These are phyloP conservation scores for Aspergillus awamori DNA, from an alignment of 2,329 filamentous ascomycete species.

Conservation along the genomic window DNA sequence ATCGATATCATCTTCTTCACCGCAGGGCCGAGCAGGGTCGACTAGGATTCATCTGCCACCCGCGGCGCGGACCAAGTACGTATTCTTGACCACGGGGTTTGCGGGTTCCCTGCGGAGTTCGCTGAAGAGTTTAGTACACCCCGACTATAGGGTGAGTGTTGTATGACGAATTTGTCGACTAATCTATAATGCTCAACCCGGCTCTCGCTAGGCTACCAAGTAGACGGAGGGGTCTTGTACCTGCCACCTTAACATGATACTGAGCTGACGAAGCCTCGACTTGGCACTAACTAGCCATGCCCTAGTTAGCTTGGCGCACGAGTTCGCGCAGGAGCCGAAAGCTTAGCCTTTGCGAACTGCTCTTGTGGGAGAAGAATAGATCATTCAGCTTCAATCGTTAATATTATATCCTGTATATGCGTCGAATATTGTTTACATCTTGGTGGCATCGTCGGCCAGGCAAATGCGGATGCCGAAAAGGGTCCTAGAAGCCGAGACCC, in stretches of 20 bases:
- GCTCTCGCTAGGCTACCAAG: background rate
- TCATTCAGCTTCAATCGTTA: background rate
- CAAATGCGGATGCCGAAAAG: background rate
- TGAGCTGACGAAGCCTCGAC: constrained; percentile 8
- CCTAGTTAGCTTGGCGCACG: background rate
- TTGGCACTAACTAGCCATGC: background rate
- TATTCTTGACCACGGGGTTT: background rate
- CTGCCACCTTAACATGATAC: background rate
- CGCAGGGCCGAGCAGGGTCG: background rate
- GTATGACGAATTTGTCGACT: background rate
- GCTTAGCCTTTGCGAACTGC: background rate
- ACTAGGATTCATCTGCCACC: background rate
- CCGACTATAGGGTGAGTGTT: background rate
- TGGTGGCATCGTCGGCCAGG: background rate
- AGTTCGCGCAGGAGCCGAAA: background rate
- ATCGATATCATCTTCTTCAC: too few species aligned
- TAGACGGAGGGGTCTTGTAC: background rate
- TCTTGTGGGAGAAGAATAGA: too few species aligned
- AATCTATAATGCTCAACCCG: background rate
- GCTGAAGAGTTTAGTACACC: background rate
- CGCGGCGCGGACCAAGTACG: background rate
- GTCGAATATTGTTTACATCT: background rate
- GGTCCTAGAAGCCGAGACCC: background rate
- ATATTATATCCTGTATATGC: background rate
- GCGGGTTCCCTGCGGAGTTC: background rate